These are phyloP conservation scores for Claviceps africana DNA, from an alignment of 2,329 filamentous ascomycete genomes.

Conservation along the genomic window DNA sequence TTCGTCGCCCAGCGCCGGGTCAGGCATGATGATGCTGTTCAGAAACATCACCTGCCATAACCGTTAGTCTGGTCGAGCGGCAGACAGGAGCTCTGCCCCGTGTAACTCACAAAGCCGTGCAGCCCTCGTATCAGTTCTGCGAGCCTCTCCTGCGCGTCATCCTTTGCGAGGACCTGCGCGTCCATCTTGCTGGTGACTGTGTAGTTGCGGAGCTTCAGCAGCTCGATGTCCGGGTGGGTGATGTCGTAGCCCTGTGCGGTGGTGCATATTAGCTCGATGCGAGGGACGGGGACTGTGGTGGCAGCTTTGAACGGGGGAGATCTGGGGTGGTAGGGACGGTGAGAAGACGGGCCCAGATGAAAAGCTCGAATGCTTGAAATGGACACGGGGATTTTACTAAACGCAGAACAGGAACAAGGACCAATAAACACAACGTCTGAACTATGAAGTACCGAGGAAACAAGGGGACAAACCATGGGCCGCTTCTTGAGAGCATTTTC, in stretches of 20 bases:
- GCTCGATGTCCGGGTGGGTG: slow-evolving; percentile 64
- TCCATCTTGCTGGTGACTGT: slow-evolving; percentile 54
- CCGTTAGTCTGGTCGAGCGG: background rate
- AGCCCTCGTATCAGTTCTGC: slow-evolving; percentile 50
- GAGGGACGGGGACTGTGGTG: background rate
- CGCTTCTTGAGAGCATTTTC: slow-evolving; percentile 69
- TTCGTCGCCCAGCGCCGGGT: slow-evolving; percentile 33
- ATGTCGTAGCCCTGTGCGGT: slow-evolving; percentile 52
- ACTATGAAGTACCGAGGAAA: background rate
- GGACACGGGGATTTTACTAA: too few relatives aligned
- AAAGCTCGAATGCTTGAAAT: background rate
- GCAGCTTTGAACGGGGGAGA: background rate
- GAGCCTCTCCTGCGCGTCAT: slow-evolving; percentile 51
- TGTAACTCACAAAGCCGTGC: slow-evolving; percentile 55
- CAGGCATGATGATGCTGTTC: slow-evolving; percentile 62
- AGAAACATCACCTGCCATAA: slow-evolving; percentile 50
- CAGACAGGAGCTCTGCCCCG: background rate
- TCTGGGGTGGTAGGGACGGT: too few relatives aligned
- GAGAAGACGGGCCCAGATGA: too few relatives aligned
- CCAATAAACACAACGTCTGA: too few relatives aligned
- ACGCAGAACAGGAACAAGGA: too few relatives aligned
- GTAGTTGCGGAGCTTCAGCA: slow-evolving; percentile 70
- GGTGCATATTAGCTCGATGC: background rate
- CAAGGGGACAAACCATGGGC: slow-evolving; percentile 50
- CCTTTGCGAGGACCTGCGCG: slow-evolving; percentile 49